phyloP scores from a whole-genome alignment of 805 yeast genomes.

The Myxozyma geophila region DNA sequence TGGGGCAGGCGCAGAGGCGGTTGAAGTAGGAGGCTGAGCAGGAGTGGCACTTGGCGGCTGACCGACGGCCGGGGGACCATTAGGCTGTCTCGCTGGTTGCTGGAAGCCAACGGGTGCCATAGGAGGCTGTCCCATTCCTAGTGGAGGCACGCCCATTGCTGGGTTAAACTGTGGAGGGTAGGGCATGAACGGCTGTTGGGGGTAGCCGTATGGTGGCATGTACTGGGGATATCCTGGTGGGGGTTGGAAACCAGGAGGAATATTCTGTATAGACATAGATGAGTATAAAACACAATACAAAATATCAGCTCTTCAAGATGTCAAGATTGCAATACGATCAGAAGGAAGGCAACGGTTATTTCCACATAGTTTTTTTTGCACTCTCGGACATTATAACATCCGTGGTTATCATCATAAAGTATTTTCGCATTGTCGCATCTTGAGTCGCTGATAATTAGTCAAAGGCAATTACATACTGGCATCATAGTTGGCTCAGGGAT shows the following conservation, averaged over 20 bases:
- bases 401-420: conserved; percentile 44
- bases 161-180: conserved; percentile 39
- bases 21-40: conserved; percentile 5
- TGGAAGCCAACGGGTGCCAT: conserved; percentile 19
- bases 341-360: conserved; percentile 54
- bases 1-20: conserved; percentile 18
- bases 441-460: neutral
- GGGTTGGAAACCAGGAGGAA: conserved; percentile 32
- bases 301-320: neutral
- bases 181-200: conserved; percentile 33
- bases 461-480: conserved; percentile 41
- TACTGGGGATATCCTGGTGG: conserved; percentile 18
- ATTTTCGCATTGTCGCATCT: neutral
- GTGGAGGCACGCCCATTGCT: conserved; percentile 28
- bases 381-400: conserved; percentile 44
- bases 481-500: conserved; percentile 50
- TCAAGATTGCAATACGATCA: conserved; percentile 38
- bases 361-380: conserved; percentile 45
- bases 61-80: conserved; percentile 19
- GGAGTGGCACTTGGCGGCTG: conserved; percentile 7
- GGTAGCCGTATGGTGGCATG: conserved; percentile 31
- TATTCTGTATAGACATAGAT: conserved; percentile 6
- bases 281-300: neutral
- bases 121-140: conserved; percentile 18
- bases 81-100: conserved; percentile 30